phyloP scores from a whole-genome alignment of 1,139 yeast species.

The Debaryomyces sp. region DNA sequence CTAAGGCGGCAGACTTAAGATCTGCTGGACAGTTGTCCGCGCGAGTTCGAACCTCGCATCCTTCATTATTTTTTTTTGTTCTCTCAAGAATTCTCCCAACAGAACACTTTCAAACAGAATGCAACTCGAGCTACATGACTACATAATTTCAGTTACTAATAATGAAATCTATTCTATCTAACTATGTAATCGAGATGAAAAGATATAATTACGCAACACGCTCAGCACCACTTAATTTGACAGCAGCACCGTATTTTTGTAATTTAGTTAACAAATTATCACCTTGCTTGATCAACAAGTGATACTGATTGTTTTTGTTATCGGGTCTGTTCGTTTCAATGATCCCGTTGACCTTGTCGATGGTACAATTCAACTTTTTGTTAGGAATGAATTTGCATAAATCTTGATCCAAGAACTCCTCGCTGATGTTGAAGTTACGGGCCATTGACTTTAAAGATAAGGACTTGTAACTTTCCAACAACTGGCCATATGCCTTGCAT shows the following conservation, averaged over 20 bases:
- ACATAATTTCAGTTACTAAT: background rate
- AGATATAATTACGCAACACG: constrained; percentile 37
- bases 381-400: constrained; percentile 90
- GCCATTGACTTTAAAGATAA: constrained; percentile 93
- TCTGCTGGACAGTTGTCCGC: constrained; percentile 61
- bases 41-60: constrained; percentile 86
- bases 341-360: constrained; percentile 93
- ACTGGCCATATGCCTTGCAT: constrained; percentile 92
- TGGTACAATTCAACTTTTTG: constrained; percentile 91
- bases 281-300: constrained; percentile 85
- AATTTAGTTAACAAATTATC: constrained; percentile 89
- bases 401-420: constrained; percentile 81
- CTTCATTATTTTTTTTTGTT: constrained; percentile 55
- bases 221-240: constrained; percentile 91
- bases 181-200: background rate
- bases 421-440: constrained; percentile 82
- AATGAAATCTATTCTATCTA: background rate
- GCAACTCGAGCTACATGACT: background rate
- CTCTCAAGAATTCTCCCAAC: too few relatives aligned
- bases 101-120: background rate
- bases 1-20: constrained; percentile 54
- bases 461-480: constrained; percentile 91
- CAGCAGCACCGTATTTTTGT: constrained; percentile 97
- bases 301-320: constrained; percentile 93
- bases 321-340: constrained; percentile 96